Evolutionary conservation across 2,329 filamentous ascomycete genomes (phyloP), one percentile per base, ranked within the genome.

Genomic region (Pestalotiopsis sp.): DNA sequence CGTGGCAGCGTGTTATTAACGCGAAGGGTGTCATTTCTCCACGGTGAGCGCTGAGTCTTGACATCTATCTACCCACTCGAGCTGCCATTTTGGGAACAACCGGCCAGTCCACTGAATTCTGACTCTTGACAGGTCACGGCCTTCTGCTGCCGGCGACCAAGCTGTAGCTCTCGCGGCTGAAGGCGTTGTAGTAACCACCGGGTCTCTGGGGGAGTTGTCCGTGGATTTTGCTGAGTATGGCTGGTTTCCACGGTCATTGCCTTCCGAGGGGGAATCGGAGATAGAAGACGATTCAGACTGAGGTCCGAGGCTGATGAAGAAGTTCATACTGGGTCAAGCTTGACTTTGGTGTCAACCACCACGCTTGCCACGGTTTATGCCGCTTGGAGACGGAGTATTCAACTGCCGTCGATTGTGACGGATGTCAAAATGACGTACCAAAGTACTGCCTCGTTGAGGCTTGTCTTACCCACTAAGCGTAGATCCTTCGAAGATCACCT

Each of bases 1-100:
- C 95, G 0, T 98, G 95, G 95, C 95, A 98, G 83, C 86, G 96
- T 68, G 93, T 98, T 69, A 92, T 98, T 77, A 97, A 95, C 79
- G 84, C 93, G 14, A 95, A 93, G 80, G 95, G 95, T 25, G 84
- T 89, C 69, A 97, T 98, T 73, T 97, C 94, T 59, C 92, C 92
- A 7, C 89, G 95, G 93, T 95, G 59, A 63, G 14, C 31, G 95
- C 93, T 95, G 59, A 63, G 14, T n/a, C 9, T 45, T 4, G 9
- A 2, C 20, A 49, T 41, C 52, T 12, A n/a, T 13, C 17, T 41
- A 59, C 39, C 17, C 20, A 6, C 45, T 20, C 25, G 38, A 9
- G 17, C 12, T 5, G n/a, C 17, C 23, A 72, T 65, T 4, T 45
- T 38, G 14, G 49, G 17, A 20, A n/a, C 9, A 52, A 23, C 7